Percentiles rank a stretch among this genome's conserved stretches.
These are phyloP conservation scores for Metschnikowia gelsemii DNA, from an alignment of 805 yeast genomes.

Conservation along the genomic window DNA sequence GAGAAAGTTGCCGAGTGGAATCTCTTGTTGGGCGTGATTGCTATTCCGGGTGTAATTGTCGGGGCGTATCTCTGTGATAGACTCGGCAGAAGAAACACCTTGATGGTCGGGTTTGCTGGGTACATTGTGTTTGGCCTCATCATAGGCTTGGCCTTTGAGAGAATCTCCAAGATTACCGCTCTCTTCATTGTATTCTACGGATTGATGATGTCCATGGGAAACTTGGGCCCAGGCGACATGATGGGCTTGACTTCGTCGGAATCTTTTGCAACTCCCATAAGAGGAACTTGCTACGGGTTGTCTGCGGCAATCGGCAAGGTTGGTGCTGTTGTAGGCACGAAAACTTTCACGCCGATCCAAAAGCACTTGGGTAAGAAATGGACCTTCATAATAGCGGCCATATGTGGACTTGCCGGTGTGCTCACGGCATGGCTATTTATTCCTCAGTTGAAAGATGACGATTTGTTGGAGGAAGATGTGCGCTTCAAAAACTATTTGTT, in stretches of 20 bases:
- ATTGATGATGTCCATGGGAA: conserved; percentile 65
- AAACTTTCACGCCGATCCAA: conserved; percentile 68
- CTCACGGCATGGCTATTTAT: conserved; percentile 56
- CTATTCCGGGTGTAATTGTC: conserved; percentile 69
- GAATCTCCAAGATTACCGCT: conserved; percentile 55
- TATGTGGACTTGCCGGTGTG: conserved; percentile 66
- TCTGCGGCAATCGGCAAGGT: conserved; percentile 81
- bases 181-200: conserved; percentile 73
- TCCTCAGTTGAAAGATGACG: conserved; percentile 72
- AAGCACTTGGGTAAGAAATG: conserved; percentile 61
- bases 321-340: conserved; percentile 83
- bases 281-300: conserved; percentile 74
- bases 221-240: conserved; percentile 77
- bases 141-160: conserved; percentile 62
- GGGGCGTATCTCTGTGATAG: conserved; percentile 66
- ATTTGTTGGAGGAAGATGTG: conserved; percentile 61
- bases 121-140: conserved; percentile 70
- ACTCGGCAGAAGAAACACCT: conserved; percentile 69
- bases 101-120: conserved; percentile 69
- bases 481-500: conserved; percentile 59
- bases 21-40: conserved; percentile 59
- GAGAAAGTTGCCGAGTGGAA: conserved; percentile 72
- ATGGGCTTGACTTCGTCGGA: conserved; percentile 67
- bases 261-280: conserved; percentile 69
- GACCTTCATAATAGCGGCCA: conserved; percentile 80